These are phyloP conservation scores for Scedosporium aurantiacum DNA, from an alignment of 2,329 filamentous ascomycete species.

Conservation along the genomic window DNA sequence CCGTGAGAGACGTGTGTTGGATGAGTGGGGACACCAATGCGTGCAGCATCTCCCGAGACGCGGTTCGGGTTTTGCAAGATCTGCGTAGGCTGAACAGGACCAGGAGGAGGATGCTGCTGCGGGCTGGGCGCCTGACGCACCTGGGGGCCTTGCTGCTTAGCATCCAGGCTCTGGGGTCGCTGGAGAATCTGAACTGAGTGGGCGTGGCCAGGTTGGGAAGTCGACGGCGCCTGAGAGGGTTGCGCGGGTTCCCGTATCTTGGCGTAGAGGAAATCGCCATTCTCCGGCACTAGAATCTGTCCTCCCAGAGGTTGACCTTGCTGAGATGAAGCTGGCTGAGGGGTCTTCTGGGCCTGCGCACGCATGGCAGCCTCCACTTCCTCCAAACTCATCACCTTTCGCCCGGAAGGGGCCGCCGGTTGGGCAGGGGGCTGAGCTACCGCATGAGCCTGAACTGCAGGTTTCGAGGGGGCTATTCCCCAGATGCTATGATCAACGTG, in stretches of 20 bases:
- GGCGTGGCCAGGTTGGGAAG: slow-evolving; percentile 22
- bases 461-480: slow-evolving; percentile 56
- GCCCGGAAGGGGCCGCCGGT: slow-evolving; percentile 26
- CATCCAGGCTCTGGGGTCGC: slow-evolving; percentile 33
- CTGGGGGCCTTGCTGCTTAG: slow-evolving; percentile 19
- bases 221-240: not conserved
- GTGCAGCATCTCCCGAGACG: slow-evolving; percentile 35
- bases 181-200: slow-evolving; percentile 46
- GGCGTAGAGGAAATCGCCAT: slow-evolving; percentile 8
- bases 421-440: slow-evolving; percentile 17
- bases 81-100: slow-evolving; percentile 53
- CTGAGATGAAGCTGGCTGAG: slow-evolving; percentile 12
- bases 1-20: slow-evolving; percentile 34
- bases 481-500: slow-evolving; percentile 90
- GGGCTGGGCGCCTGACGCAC: slow-evolving; percentile 17
- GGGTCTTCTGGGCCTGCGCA: slow-evolving; percentile 45
- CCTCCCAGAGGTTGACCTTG: not conserved
- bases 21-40: slow-evolving; percentile 18
- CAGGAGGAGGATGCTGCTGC: slow-evolving; percentile 22
- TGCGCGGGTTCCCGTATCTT: slow-evolving; percentile 8
- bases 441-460: slow-evolving; percentile 20
- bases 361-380: slow-evolving; percentile 94
- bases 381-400: slow-evolving; percentile 89
- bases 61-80: slow-evolving; percentile 72
- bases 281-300: slow-evolving; percentile 2